A percentile compares a stretch with the other conserved stretches of the same genome.
Evolutionary conservation across 352 stramenopile genomes (phyloP).

Genomic region (Hyaloperonospora brassicae): DNA sequence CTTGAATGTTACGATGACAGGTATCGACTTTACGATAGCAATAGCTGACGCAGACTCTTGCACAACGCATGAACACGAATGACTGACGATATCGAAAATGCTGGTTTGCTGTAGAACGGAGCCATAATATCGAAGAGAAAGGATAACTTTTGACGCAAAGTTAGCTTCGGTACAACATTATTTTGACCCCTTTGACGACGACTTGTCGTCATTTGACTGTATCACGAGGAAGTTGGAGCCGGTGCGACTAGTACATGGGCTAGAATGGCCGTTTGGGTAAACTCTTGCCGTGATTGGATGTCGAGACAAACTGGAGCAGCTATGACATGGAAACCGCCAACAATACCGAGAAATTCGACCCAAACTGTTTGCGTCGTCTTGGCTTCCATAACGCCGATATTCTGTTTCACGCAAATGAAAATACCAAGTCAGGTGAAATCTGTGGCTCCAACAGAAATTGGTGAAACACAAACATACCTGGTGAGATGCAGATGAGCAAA

Average conservation of each 20-base stretch:
- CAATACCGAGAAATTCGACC: conserved; percentile 62
- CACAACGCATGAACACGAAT: background rate
- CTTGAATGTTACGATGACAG: too few relatives aligned
- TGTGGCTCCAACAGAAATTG: background rate
- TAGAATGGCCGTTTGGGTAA: conserved; percentile 33
- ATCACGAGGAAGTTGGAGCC: conserved; percentile 8
- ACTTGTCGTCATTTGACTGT: conserved; percentile 10
- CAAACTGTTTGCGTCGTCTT: conserved; percentile 35
- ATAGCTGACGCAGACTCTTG: background rate
- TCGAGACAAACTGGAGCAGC: conserved; percentile 63
- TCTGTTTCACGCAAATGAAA: conserved; percentile 27
- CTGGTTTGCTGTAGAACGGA: too few relatives aligned
- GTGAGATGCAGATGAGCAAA: conserved; percentile 62
- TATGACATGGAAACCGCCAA: conserved; percentile 59
- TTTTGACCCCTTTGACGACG: too few relatives aligned
- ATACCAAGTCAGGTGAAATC: conserved; percentile 1
- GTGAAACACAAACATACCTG: conserved; percentile 35
- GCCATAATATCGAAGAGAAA: too few relatives aligned
- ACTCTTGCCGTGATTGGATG: conserved; percentile 50
- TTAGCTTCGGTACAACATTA: too few relatives aligned
- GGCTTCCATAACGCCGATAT: conserved; percentile 46
- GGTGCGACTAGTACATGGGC: conserved; percentile 49
- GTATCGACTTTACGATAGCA: too few relatives aligned
- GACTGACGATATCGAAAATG: background rate
- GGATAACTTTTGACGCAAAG: too few relatives aligned